Evolutionary conservation across 1,139 yeast genomes (phyloP).

Genomic region (Yamadazyma taylorii): DNA sequence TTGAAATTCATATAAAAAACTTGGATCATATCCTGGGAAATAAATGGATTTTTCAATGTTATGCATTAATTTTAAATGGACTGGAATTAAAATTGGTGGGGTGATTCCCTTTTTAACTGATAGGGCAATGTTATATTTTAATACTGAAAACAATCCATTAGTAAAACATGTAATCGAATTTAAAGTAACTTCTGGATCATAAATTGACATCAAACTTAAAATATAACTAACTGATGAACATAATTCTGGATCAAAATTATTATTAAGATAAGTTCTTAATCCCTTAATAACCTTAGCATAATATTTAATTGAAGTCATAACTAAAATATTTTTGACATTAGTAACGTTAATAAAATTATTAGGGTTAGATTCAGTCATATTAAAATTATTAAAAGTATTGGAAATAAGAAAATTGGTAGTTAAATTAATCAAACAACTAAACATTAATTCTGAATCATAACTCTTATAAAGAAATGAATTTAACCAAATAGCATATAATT

Average conservation of each 20-base stretch:
- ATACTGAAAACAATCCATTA: constrained; percentile 43
- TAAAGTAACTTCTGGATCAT: constrained; percentile 47
- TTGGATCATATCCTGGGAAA: constrained; percentile 39
- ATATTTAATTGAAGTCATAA: constrained; percentile 33
- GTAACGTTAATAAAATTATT: constrained; percentile 18
- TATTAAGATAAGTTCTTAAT: constrained; percentile 31
- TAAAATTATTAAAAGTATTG: constrained; percentile 27
- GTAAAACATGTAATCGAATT: constrained; percentile 41
- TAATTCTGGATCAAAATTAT: constrained; percentile 31
- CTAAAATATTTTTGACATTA: constrained; percentile 25
- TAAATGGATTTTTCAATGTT: constrained; percentile 39
- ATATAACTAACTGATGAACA: constrained; percentile 42
- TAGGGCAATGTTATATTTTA: constrained; percentile 29
- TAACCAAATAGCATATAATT: constrained; percentile 36
- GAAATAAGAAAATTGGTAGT: constrained; percentile 43
- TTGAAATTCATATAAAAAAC: constrained; percentile 31
- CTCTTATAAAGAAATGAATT: constrained; percentile 33
- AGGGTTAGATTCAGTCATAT: constrained; percentile 13
- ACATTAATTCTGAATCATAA: constrained; percentile 28
- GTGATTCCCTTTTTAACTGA: constrained; percentile 19
- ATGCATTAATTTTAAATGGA: constrained; percentile 38
- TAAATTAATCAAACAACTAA: constrained; percentile 40
- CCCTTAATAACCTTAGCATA: constrained; percentile 40
- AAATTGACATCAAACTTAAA: constrained; percentile 42
- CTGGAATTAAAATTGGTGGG: constrained; percentile 28